Evolutionary conservation across 2,329 filamentous ascomycete genomes (phyloP).

Genomic region (Ophiostoma fasciatum): DNA sequence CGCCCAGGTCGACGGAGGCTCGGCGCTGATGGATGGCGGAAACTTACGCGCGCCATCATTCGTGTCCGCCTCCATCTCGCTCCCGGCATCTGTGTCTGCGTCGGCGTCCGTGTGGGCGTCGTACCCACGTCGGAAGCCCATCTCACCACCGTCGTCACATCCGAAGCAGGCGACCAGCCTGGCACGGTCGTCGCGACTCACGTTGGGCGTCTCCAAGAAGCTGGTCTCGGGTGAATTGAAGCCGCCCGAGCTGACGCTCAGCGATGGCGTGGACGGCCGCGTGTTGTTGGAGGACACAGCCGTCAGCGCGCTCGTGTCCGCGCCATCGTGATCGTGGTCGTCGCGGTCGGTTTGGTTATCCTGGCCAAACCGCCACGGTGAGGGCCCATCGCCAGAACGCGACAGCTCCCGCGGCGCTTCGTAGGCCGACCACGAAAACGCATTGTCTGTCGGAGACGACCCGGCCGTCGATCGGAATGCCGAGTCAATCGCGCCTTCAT

Average conservation of each 20-base stretch:
- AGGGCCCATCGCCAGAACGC: no score
- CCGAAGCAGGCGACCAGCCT: constrained; percentile 1
- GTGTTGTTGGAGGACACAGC: constrained; percentile 1
- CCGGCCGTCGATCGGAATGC: no score
- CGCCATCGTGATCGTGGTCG: background rate
- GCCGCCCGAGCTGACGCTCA: constrained; percentile 3
- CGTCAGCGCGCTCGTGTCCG: background rate
- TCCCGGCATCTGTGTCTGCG: background rate
- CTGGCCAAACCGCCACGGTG: no score
- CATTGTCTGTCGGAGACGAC: no score
- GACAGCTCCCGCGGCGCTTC: no score
- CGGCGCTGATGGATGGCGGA: no score
- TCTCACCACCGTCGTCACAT: background rate
- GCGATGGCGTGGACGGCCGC: constrained; percentile 4
- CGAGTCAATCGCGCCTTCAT: no score
- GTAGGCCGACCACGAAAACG: no score
- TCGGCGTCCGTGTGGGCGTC: constrained; percentile 1
- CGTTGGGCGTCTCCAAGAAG: constrained; percentile 4
- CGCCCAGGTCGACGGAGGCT: no score
- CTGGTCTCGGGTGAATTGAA: constrained; percentile 5
- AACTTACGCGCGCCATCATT: no score
- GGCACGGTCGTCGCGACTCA: background rate
- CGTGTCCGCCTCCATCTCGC: no score
- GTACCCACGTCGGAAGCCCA: background rate
- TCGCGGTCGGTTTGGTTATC: no score